Percentiles rank a stretch among this genome's conserved stretches.
phyloP scores from a whole-genome alignment of 495 filamentous ascomycete species.

The Hypoxylon crocopeplum region DNA sequence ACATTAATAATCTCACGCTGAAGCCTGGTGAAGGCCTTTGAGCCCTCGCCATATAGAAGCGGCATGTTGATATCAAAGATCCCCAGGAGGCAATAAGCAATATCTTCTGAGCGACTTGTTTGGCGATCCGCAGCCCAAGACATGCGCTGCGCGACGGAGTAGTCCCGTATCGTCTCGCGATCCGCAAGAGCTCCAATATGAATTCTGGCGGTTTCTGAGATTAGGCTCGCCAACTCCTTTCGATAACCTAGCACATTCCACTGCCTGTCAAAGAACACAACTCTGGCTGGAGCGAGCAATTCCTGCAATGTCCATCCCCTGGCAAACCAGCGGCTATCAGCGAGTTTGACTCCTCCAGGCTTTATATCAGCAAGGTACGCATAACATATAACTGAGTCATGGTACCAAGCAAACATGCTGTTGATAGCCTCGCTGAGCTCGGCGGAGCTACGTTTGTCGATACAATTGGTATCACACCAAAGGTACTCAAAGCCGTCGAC shows the following conservation, averaged over 20 bases:
- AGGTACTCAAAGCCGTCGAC: slow-evolving; percentile 36
- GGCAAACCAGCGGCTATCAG: slow-evolving; percentile 50
- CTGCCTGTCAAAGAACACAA: slow-evolving; percentile 41
- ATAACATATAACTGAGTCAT: slow-evolving; percentile 42
- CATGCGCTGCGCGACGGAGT: slow-evolving; percentile 45
- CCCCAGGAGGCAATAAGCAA: slow-evolving; percentile 47
- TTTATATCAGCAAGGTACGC: slow-evolving; percentile 45
- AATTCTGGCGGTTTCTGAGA: slow-evolving; percentile 41
- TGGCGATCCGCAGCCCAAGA: slow-evolving; percentile 44
- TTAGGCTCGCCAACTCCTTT: slow-evolving; percentile 1
- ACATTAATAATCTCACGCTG: slow-evolving; percentile 44
- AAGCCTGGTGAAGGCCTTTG: slow-evolving; percentile 39
- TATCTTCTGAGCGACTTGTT: slow-evolving; percentile 42
- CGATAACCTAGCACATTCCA: slow-evolving; percentile 44
- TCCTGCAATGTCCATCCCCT: slow-evolving; percentile 56
- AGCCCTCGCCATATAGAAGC: slow-evolving; percentile 47
- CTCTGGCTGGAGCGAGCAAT: slow-evolving; percentile 47
- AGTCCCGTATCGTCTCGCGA: slow-evolving; percentile 19
- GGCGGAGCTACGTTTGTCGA: slow-evolving; percentile 51
- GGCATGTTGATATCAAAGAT: slow-evolving; percentile 50
- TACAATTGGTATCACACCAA: slow-evolving; percentile 52
- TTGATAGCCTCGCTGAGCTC: slow-evolving; percentile 53
- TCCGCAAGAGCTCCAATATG: slow-evolving; percentile 28
- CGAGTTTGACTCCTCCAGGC: slow-evolving; percentile 23
- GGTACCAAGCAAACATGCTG: slow-evolving; percentile 52